Evolutionary conservation across 192 early-diverging fungal genomes (phyloP).

Genomic region (Chytriomyces sp.): DNA sequence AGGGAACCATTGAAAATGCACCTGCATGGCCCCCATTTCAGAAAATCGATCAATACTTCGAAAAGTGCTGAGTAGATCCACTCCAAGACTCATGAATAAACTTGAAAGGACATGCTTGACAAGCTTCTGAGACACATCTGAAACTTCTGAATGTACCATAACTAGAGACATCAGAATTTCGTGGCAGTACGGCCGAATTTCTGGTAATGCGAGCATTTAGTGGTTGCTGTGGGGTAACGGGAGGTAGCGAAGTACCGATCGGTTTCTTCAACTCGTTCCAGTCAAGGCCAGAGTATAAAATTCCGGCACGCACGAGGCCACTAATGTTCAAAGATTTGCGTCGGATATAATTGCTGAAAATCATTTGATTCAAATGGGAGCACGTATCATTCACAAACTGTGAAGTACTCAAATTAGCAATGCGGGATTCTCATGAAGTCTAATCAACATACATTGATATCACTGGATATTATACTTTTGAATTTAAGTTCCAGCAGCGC

Average conservation of each 20-base stretch:
- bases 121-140: slow-evolving; percentile 78
- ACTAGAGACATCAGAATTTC: slow-evolving; percentile 87
- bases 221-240: not conserved
- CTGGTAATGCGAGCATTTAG: slow-evolving; percentile 43
- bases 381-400: slow-evolving; percentile 74
- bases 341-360: slow-evolving; percentile 87
- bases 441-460: slow-evolving; percentile 56
- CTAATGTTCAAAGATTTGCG: slow-evolving; percentile 71
- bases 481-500: slow-evolving; percentile 74
- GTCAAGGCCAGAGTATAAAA: slow-evolving; percentile 86
- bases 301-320: slow-evolving; percentile 76
- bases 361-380: slow-evolving; percentile 77
- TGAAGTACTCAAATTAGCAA: not conserved
- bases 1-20: slow-evolving; percentile 25
- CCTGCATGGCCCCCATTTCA: slow-evolving; percentile 90
- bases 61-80: slow-evolving; percentile 80
- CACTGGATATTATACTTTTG: slow-evolving; percentile 60
- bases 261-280: slow-evolving; percentile 80
- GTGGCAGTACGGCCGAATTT: slow-evolving; percentile 86
- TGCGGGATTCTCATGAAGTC: not conserved
- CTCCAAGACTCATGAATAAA: slow-evolving; percentile 73
- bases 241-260: slow-evolving; percentile 57
- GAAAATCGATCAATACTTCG: slow-evolving; percentile 84
- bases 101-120: slow-evolving; percentile 77
- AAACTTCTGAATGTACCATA: slow-evolving; percentile 88